These are phyloP conservation scores for Blastobotrys indianensis DNA, from an alignment of 1,139 yeast species.

Conservation along the genomic window DNA sequence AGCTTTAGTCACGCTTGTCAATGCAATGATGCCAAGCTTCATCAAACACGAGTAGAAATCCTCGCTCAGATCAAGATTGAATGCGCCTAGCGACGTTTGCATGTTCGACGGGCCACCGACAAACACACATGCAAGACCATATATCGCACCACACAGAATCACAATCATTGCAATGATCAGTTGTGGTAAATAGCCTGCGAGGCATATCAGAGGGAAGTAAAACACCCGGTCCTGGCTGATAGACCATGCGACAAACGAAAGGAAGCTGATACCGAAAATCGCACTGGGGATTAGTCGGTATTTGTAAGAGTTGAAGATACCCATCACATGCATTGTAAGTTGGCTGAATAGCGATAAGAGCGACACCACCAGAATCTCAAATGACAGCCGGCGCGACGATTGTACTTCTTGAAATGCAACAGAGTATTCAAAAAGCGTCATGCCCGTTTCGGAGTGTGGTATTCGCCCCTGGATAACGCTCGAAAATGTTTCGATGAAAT, in stretches of 20 bases:
- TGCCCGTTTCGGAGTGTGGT: conserved; percentile 61
- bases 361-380: conserved; percentile 48
- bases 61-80: conserved; percentile 42
- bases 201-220: conserved; percentile 50
- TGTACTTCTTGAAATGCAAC: conserved; percentile 68
- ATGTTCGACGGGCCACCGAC: conserved; percentile 49
- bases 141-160: conserved; percentile 46
- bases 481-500: conserved; percentile 64
- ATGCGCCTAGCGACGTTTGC: conserved; percentile 29
- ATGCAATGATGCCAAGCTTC: conserved; percentile 56
- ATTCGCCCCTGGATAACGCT: conserved; percentile 53
- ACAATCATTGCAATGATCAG: conserved; percentile 47
- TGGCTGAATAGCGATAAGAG: conserved; percentile 52
- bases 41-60: conserved; percentile 61
- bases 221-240: conserved; percentile 38
- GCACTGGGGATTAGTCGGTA: conserved; percentile 60
- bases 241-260: conserved; percentile 42
- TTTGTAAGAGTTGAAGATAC: conserved; percentile 45
- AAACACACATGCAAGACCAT: conserved; percentile 49
- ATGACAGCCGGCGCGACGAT: conserved; percentile 46
- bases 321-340: conserved; percentile 53
- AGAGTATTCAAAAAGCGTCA: conserved; percentile 69
- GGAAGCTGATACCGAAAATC: conserved; percentile 46
- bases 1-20: conserved; percentile 60
- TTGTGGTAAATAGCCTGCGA: conserved; percentile 58